phyloP scores from a whole-genome alignment of 2,329 filamentous ascomycete species.

The Aplosporella prunicola region DNA sequence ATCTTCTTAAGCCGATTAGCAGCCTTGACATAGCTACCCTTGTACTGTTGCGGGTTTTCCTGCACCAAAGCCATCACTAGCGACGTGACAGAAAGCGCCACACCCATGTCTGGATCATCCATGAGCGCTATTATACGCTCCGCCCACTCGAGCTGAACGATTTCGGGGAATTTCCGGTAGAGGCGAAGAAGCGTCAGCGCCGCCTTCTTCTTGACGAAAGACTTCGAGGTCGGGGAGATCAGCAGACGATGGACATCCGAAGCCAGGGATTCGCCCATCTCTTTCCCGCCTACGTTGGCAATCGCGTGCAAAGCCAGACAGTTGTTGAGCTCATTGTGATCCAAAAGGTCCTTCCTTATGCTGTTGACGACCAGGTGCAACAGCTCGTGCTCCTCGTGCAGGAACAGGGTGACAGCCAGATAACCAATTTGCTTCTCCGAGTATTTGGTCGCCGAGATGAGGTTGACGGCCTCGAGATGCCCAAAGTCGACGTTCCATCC shows the following conservation, averaged over 20 bases:
- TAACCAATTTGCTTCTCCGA: slow-evolving; percentile 99
- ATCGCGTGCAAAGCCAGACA: slow-evolving; percentile 94
- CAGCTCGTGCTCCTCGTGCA: slow-evolving; percentile 94
- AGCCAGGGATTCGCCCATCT: slow-evolving; percentile 93
- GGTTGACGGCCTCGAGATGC: slow-evolving; percentile 93
- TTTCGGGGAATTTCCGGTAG: slow-evolving; percentile 88
- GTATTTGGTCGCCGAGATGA: slow-evolving; percentile 94
- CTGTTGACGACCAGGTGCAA: slow-evolving; percentile 96
- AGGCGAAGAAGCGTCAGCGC: slow-evolving; percentile 84
- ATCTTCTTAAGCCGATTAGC: slow-evolving; percentile 83
- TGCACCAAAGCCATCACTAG: slow-evolving; percentile 90
- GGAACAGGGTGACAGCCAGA: slow-evolving; percentile 89
- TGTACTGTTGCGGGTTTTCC: slow-evolving; percentile 90
- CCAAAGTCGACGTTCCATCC: slow-evolving; percentile 99
- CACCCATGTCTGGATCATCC: slow-evolving; percentile 91
- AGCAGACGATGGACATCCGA: slow-evolving; percentile 84
- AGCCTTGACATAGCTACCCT: slow-evolving; percentile 87
- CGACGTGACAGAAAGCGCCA: slow-evolving; percentile 90
- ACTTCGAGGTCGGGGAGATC: slow-evolving; percentile 92
- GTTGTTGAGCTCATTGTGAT: slow-evolving; percentile 96
- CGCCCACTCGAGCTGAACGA: slow-evolving; percentile 93
- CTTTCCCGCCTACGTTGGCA: slow-evolving; percentile 89
- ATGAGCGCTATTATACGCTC: slow-evolving; percentile 98
- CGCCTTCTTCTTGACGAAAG: slow-evolving; percentile 99
- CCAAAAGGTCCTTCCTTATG: slow-evolving; percentile 88